These are phyloP conservation scores for Chlamydomonas sp. DNA, from an alignment of 139 green algal genomes.

Conservation along the genomic window DNA sequence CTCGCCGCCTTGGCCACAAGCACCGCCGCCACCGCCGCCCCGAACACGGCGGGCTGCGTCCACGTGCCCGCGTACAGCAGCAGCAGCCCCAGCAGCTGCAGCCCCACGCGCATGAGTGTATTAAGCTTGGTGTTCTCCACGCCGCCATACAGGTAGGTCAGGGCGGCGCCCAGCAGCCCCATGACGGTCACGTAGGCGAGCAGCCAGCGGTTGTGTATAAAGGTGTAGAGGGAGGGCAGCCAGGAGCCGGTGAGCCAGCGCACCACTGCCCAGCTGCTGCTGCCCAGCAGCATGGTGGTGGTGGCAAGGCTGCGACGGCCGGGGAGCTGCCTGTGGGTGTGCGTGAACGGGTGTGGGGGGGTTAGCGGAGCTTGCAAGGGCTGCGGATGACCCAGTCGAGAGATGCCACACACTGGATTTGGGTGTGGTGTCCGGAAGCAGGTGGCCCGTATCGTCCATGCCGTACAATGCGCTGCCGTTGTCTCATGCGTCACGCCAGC, in stretches of 20 bases:
- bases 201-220: conserved; percentile 40
- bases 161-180: conserved; percentile 27
- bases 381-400: not conserved
- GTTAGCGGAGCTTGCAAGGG: not conserved
- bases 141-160: conserved; percentile 58
- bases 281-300: conserved; percentile 18
- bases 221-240: conserved; percentile 28
- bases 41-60: conserved; percentile 27
- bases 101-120: conserved; percentile 42
- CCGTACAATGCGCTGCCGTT: no score
- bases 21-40: not conserved
- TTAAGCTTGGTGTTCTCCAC: conserved; percentile 53
- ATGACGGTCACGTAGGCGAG: conserved; percentile 28
- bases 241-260: conserved; percentile 45
- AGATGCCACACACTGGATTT: no score
- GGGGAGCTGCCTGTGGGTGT: conserved; percentile 35
- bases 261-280: conserved; percentile 24
- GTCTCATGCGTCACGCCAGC: no score
- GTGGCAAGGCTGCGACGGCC: conserved; percentile 17
- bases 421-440: no score
- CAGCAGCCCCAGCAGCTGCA: conserved; percentile 43
- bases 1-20: not conserved
- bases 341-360: no score
- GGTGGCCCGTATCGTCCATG: no score
- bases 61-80: conserved; percentile 52